Evolutionary conservation across 768 basidiomycete species (phyloP), one percentile per base, ranked within the genome.

Genomic region (Suillus weaverae): DNA sequence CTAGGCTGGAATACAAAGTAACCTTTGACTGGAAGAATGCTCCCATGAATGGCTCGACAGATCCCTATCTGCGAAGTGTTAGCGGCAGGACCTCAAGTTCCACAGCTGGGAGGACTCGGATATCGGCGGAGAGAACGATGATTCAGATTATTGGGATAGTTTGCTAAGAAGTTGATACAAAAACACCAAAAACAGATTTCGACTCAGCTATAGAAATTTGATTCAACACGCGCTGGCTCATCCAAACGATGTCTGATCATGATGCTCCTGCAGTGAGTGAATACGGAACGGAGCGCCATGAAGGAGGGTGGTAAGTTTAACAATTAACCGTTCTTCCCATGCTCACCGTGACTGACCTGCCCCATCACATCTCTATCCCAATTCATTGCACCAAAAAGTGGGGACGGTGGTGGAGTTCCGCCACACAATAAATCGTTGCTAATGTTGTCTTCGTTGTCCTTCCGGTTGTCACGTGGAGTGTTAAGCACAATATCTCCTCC

Each of bases 401-500:
- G 35, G 11, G n/a, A 36, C 36, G 4, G 36, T 38, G 55, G 36
- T 56, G n/a, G 14, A 55, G 16, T 51, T 51, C 50, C 7, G 1
- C 30, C 30, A 53, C 16, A 53, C 50, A 14, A 38, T 56, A 56
- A 22, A 36, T 56, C 55, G n/a, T 5, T 36, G 16, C 14, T 14
- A 16, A 57, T 38, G 55, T 16, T 22, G 20, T 36, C 55, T 14
- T 36, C 55, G 20, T 35, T 65, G 63, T 53, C 61, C 4, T 82
- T 80, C 67, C 71, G 73, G 30, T 72, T 84, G 50, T 84, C 83
- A 60, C 73, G 77, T 14, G 72, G 75, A 11, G 80, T 81, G 8
- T 66, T 80, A n/a, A 74, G 71, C 43, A 83, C 84, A 35, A 81
- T 82, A 20, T 70, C 78, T 7, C 84, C 84, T 55, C 84, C 84